Evolutionary conservation across 2,329 filamentous ascomycete species (phyloP).

Genomic region (Mycosphaerella sp.): DNA sequence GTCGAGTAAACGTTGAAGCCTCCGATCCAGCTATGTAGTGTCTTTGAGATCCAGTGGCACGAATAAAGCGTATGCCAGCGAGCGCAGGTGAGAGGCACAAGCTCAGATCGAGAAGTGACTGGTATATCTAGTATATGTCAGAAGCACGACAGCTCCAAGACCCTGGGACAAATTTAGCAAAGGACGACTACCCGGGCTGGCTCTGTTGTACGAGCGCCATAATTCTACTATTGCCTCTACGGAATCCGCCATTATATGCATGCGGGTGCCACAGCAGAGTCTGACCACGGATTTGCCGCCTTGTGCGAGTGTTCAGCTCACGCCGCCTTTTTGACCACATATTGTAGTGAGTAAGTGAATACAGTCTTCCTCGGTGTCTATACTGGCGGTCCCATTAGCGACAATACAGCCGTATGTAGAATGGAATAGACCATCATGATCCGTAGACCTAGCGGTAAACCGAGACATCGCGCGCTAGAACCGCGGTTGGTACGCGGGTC

Average conservation of each 20-base stretch:
- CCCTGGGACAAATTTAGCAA: conserved; percentile 1
- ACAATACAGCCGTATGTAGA: too few relatives aligned
- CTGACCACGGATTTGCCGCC: not conserved
- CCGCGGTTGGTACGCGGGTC: not conserved
- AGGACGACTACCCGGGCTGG: conserved; percentile 1
- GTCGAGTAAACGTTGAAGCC: too few relatives aligned
- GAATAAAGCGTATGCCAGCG: conserved; percentile 3
- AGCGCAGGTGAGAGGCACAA: not conserved
- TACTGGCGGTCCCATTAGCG: too few relatives aligned
- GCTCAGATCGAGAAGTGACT: conserved; percentile 1
- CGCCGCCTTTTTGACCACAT: too few relatives aligned
- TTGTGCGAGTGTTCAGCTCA: too few relatives aligned
- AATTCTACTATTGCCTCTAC: conserved; percentile 2
- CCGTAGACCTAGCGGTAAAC: not conserved
- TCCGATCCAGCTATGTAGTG: too few relatives aligned
- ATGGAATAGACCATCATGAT: too few relatives aligned
- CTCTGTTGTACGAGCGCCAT: not conserved
- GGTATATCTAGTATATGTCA: conserved; percentile 5
- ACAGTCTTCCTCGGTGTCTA: too few relatives aligned
- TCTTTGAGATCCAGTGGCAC: not conserved
- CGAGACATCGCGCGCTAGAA: not conserved
- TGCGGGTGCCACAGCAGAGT: conserved; percentile 13
- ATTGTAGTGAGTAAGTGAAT: too few relatives aligned
- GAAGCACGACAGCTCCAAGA: not conserved
- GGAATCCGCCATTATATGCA: conserved; percentile 6